Base-by-base conservation (phyloP, 2,329 filamentous ascomycete genomes). In the Fusarium verrucosum region DNA sequence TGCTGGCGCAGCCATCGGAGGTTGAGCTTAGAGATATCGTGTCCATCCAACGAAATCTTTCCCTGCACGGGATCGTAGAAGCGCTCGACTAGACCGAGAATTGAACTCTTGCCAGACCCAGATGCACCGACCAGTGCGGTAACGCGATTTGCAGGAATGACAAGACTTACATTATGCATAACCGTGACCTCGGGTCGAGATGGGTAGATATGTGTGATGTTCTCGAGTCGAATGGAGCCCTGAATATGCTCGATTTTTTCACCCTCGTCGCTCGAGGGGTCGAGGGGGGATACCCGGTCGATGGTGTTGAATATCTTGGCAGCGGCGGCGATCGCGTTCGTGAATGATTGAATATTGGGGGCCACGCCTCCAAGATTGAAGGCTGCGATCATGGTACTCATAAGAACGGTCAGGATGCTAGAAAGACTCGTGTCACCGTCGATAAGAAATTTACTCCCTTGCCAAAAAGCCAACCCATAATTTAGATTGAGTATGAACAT, bases 241-340 rank as follows among this genome's bases (percentile, higher is more conserved):
- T 90, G 82, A 3, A 97, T 83, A 19, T 86, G 77, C 2, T 92
- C 88, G 2, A 96, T 83, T 67, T 84, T 93, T 59, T 86, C 81
- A n/a, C 94, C 95, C 10, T 83, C 81, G 9, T 85, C 82, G 4
- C 85, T 86, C 7, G 87, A 86, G 0, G 94, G 89, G 72, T 99
- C 91, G 43, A 98, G 82, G 1, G 94, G 93, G 0, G 95, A 97
- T 4, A 80, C 72, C 49, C 95, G 90, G 76, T 98, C 94, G 68
- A 98, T 98, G 3, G 94, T 97, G 74, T 88, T 91, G 80, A 90
- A 97, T 63, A 99, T 97, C 81, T 98, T 98, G 52, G 87, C 86
- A 5, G 92, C 93, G 3, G 95, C 94, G 28, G 92, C 92, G 7
- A 96, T 80, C 35, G 89, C 91, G 14, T 89, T 92, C 3, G 89